Conservation (phyloP, 2,329 filamentous ascomycete genomes). For the Arthrobotrys conoides region DNA sequence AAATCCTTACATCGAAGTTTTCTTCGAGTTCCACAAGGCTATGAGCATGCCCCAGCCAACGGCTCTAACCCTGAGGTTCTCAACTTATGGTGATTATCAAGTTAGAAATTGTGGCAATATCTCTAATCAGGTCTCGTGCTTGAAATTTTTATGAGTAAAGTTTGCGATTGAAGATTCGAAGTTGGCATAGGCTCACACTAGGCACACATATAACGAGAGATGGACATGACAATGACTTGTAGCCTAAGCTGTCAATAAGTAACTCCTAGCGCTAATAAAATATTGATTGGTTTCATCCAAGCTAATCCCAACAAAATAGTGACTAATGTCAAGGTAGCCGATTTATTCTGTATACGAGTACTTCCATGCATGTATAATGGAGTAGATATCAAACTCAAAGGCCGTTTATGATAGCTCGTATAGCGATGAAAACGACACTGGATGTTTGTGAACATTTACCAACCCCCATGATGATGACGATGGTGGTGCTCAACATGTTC, state of each 20-base stretch:
- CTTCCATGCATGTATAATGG: not conserved
- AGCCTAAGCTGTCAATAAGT: not conserved
- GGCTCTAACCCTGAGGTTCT: not conserved
- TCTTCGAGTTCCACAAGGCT: not conserved
- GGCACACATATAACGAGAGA: not conserved
- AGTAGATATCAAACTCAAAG: not conserved
- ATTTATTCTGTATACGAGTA: not conserved
- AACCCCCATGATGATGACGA: slow-evolving; percentile 41
- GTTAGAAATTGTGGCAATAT: slow-evolving; percentile 10
- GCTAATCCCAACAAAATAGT: not conserved
- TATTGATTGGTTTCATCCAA: not conserved
- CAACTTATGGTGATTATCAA: slow-evolving; percentile 9
- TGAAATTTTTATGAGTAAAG: not conserved
- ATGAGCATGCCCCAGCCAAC: not conserved
- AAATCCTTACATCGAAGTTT: not conserved
- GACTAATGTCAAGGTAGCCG: not conserved
- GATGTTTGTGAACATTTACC: not conserved
- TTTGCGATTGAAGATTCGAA: not conserved
- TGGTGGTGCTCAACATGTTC: slow-evolving; percentile 32
- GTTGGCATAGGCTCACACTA: not conserved
- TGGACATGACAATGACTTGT: not conserved
- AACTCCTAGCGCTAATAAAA: not conserved
- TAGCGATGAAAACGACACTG: not conserved
- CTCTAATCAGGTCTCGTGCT: not conserved
- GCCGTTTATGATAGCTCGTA: not conserved